Conservation (phyloP, 2,329 filamentous ascomycete species). For the Alternaria arbusti region DNA sequence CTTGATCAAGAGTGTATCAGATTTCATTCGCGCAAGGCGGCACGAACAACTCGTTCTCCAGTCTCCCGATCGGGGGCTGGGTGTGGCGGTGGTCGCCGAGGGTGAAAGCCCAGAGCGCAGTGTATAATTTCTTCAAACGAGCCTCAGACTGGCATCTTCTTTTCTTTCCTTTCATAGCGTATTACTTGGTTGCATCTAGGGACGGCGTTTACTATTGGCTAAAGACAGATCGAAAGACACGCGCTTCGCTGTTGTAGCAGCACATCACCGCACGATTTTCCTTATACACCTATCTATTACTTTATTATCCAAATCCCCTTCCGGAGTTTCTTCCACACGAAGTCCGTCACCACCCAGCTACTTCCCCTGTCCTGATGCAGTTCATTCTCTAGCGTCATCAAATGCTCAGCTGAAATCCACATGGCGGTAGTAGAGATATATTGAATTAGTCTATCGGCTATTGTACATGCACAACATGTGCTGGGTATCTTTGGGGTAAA, state of each 20-base stretch:
- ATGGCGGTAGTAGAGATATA: not conserved
- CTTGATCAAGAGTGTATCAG: conserved; percentile 88
- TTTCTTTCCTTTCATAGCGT: conserved; percentile 8
- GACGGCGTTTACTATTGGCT: not conserved
- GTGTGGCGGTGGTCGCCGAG: conserved; percentile 83
- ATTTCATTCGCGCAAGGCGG: conserved; percentile 84
- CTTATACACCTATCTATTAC: not conserved
- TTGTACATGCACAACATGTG: not conserved
- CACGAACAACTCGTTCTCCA: conserved; percentile 94
- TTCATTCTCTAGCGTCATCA: not conserved
- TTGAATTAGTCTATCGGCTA: not conserved
- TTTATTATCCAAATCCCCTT: not conserved
- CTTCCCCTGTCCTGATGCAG: not conserved
- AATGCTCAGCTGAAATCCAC: not conserved
- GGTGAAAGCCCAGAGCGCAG: conserved; percentile 77
- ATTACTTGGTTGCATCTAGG: conserved; percentile 12
- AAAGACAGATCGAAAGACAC: not conserved
- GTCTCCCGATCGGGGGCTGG: conserved; percentile 86
- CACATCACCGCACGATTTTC: conserved; percentile 8
- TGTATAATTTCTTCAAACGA: conserved; percentile 39
- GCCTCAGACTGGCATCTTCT: conserved; percentile 12
- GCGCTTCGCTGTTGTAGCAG: conserved; percentile 1
- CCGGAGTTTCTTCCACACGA: not conserved
- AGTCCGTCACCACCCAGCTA: not conserved
- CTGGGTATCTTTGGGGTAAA: conserved; percentile 1